Evolutionary conservation across 768 basidiomycete genomes (phyloP).

Genomic region (Gloeophyllum trabeum): DNA sequence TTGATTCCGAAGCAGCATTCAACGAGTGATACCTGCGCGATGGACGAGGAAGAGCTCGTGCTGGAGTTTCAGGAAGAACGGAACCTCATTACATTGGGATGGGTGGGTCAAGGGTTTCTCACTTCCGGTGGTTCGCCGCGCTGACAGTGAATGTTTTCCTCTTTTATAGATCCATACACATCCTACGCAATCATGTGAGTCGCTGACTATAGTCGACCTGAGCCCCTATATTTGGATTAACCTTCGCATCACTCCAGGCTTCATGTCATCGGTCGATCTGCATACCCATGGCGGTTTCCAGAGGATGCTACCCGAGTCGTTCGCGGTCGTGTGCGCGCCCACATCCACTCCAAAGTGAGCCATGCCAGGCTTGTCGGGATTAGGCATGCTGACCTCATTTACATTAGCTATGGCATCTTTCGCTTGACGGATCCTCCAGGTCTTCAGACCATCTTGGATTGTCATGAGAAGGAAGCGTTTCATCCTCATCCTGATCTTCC

Average conservation of each 20-base stretch:
- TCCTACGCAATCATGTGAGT: slow-evolving; percentile 77
- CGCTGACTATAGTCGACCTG: background rate
- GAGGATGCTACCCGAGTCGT: slow-evolving; percentile 81
- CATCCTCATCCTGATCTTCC: slow-evolving; percentile 79
- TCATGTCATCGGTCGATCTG: slow-evolving; percentile 91
- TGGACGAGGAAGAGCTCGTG: slow-evolving; percentile 84
- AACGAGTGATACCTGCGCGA: slow-evolving; percentile 86
- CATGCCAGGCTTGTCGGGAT: background rate
- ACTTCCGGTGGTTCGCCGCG: background rate
- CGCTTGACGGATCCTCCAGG: slow-evolving; percentile 85
- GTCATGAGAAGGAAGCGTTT: slow-evolving; percentile 64
- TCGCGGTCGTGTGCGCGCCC: slow-evolving; percentile 89
- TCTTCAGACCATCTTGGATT: slow-evolving; percentile 56
- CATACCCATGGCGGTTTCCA: slow-evolving; percentile 91
- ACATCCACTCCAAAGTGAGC: slow-evolving; percentile 63
- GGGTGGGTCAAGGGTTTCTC: slow-evolving; percentile 42
- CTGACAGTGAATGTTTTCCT: background rate
- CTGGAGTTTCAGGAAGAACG: slow-evolving; percentile 76
- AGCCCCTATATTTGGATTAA: slow-evolving; percentile 4
- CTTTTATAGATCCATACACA: slow-evolving; percentile 75
- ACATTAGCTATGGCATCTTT: slow-evolving; percentile 71
- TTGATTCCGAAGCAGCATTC: slow-evolving; percentile 84
- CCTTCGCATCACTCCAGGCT: slow-evolving; percentile 32
- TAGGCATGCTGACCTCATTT: background rate
- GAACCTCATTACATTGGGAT: slow-evolving; percentile 78